A percentile compares a stretch with the other conserved stretches of the same genome.
These are phyloP conservation scores for Murraya paniculata DNA, from an alignment of 345 rosid species.

Conservation along the genomic window DNA sequence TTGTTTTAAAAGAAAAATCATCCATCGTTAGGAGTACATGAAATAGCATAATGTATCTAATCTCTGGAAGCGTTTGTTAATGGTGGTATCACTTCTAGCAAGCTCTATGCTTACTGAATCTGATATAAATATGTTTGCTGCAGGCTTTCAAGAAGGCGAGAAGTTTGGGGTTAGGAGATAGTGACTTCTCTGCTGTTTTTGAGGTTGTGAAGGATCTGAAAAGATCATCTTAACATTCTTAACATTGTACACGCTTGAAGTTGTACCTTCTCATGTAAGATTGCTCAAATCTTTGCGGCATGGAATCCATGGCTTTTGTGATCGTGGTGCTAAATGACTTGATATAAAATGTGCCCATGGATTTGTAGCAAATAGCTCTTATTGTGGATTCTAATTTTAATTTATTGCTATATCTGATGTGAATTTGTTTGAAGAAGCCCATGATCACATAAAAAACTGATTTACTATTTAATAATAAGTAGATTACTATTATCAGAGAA, in stretches of 20 bases:
- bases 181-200: constrained; percentile 82
- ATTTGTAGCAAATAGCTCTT: background rate
- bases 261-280: background rate
- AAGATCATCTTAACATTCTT: constrained; percentile 25
- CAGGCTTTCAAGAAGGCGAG: constrained; percentile 95
- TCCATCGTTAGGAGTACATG: background rate
- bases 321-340: background rate
- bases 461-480: background rate
- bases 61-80: background rate
- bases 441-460: background rate
- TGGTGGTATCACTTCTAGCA: background rate
- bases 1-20: too few relatives aligned
- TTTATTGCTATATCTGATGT: background rate
- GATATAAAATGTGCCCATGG: background rate
- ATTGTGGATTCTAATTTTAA: background rate
- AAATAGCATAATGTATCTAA: background rate
- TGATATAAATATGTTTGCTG: background rate
- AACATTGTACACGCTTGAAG: background rate
- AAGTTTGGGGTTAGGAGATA: constrained; percentile 83
- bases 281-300: background rate
- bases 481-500: background rate
- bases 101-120: constrained; percentile 1
- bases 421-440: background rate
- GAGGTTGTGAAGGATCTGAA: constrained; percentile 56
- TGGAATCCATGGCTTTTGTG: background rate